Evolutionary conservation across 441 rosid genomes (phyloP), one percentile per base, ranked within the genome.

Genomic region (Jatropha podagrica): DNA sequence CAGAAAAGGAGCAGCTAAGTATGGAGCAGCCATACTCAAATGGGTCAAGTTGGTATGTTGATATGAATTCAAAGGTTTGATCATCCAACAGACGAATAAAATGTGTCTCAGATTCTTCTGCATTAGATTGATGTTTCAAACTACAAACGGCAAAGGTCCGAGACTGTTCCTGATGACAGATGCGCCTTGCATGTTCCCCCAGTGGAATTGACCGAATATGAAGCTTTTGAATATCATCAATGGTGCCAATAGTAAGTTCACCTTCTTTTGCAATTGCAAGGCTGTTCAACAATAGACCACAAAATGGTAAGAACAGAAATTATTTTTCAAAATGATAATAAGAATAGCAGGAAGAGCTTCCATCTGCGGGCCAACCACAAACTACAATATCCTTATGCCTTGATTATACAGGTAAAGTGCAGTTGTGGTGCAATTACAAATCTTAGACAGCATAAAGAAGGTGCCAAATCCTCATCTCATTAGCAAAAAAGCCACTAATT

Each of bases 221-320:
- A 83, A 96, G 99, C 91, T 94, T 96, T 85, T 94, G 99, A 78
- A 94, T 96, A 80, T 92, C 98, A 88, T 96, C 99, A 69, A 96
- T 94, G 74, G 99, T 94, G 64, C 98, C 99, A 69, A 96, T 96
- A 4, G 95, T 90, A 81, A 96, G 99, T 80, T 94, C 98, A 17
- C 98, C 99, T 86, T 94, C 98, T 80, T 92, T 96, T 18, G 99
- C 99, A 82, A 96, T 91, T 14, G 98, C 99, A 41, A 96, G 91
- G 78, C 99, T 96, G 95, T 82, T 76, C 74, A 74, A 62, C 42
- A 69, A 74, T 72, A 79, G 72, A 68, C 72, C 71, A 64, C 63
- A 62, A 74, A 77, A 70, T 67, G 85, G 75, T 75, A 32, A 68
- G 44, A 52, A 7, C 23, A 20, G 14, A 54, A 65, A 26, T 0